A percentile compares a stretch with the other conserved stretches of the same genome.
Evolutionary conservation across 1,139 yeast species (phyloP).

Genomic region (Tardiomyces blankii): DNA sequence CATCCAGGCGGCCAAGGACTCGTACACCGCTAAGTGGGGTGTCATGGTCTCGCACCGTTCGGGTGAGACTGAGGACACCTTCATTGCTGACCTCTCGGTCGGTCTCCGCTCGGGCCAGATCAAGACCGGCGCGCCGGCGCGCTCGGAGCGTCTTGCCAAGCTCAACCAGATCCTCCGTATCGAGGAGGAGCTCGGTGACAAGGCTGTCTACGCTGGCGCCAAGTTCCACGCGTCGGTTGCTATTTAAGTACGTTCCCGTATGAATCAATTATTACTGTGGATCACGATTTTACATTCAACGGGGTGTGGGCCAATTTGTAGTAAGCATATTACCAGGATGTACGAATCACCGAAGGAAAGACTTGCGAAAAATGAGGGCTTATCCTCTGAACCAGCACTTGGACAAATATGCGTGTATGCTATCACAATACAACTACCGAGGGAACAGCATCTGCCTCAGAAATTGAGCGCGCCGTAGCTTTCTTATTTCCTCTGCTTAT

Average conservation of each 20-base stretch:
- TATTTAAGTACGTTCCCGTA: slow-evolving; percentile 8
- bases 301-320: background rate
- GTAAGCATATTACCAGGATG: background rate
- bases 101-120: slow-evolving; percentile 97
- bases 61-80: slow-evolving; percentile 98
- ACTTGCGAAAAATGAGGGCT: too few species aligned
- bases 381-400: too few species aligned
- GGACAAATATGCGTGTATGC: too few species aligned
- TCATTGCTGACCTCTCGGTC: slow-evolving; percentile 92
- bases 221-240: slow-evolving; percentile 47
- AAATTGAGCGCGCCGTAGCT: too few species aligned
- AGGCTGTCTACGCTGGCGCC: slow-evolving; percentile 89
- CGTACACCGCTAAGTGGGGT: slow-evolving; percentile 92
- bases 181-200: slow-evolving; percentile 94
- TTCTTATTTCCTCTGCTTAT: too few species aligned
- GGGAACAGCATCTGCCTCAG: too few species aligned
- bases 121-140: slow-evolving; percentile 99
- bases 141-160: slow-evolving; percentile 98
- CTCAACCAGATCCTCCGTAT: slow-evolving; percentile 86
- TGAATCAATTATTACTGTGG: background rate
- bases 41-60: slow-evolving; percentile 97
- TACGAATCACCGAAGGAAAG: too few species aligned
- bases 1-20: slow-evolving; percentile 84
- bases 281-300: background rate
- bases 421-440: too few species aligned